Evolutionary conservation across 352 stramenopile genomes (phyloP), one percentile per base, ranked within the genome.

Genomic region (Plasmopara viticola): DNA sequence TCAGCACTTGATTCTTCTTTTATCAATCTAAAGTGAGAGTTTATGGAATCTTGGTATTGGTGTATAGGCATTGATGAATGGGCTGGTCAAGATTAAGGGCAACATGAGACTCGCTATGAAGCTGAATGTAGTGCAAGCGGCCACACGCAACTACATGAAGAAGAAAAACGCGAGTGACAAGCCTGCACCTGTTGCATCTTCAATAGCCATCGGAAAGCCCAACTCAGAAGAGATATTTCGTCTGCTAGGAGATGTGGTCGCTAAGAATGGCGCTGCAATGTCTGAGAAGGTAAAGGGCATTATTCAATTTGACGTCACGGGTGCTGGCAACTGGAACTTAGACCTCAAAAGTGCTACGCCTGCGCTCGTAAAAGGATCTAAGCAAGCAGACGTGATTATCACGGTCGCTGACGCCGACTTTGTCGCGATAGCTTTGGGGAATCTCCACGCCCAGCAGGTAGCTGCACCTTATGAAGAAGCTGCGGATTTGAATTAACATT

Each of bases 51-150:
- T 53, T 15, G 28, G 29, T 28, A 12, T 40, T 41, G 37, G 18
- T 18, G 6, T 56, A 35, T 43, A 70, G 70, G 91, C 92, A 35
- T 97, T 97, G 64, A 95, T 97, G 88, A 95, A 97, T 73, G 87
- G 87, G 12, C 81, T 95, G 48, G 69, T 98, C 46, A 97, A 97
- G 69, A 92, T 98, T 59, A 97, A 97, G 69, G 92, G 92, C 48
- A 98, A 97, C 57, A 97, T 97, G 88, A 82, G 78, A 15, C 71
- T 97, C 14, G 92, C 90, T 28, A 96, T 97, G 86, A 98, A 98
- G 77, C 74, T 98, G 38, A 94, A 87, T 43, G 67, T 94, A 17
- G 84, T 98, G 48, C 72, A 96, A 46, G 76, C 78, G 37, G 90
- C 89, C 30, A 87, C 76, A 20, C 75, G 76, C 64, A 78, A 84